phyloP scores from a whole-genome alignment of 169 alveolate genomes.

The Plasmodium chabaudi region DNA sequence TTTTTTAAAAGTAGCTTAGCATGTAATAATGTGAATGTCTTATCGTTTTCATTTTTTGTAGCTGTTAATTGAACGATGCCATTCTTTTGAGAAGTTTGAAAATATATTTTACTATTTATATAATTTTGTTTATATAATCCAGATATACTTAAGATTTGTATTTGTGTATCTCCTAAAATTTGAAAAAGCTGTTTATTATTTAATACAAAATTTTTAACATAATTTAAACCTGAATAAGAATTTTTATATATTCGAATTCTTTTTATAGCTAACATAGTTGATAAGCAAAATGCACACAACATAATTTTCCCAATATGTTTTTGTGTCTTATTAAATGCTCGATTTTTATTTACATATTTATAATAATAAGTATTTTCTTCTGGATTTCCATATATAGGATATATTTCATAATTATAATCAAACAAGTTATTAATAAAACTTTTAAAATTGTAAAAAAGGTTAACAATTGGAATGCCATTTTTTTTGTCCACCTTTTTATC shows the following conservation, averaged over 20 bases:
- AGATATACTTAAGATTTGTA: conserved; percentile 70
- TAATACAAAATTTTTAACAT: conserved; percentile 51
- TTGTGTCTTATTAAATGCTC: conserved; percentile 44
- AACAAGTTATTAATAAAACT: background rate
- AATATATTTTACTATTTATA: conserved; percentile 58
- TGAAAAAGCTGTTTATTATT: conserved; percentile 39
- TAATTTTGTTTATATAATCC: conserved; percentile 69
- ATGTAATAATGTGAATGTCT: conserved; percentile 11
- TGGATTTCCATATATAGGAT: conserved; percentile 52
- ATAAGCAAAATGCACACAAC: conserved; percentile 38
- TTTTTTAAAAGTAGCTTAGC: conserved; percentile 37
- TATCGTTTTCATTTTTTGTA: conserved; percentile 26
- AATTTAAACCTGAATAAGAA: conserved; percentile 63
- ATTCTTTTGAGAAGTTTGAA: conserved; percentile 39
- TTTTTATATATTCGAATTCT: conserved; percentile 56
- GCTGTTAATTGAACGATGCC: conserved; percentile 71
- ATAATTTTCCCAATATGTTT: conserved; percentile 14
- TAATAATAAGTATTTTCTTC: conserved; percentile 43
- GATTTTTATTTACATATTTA: conserved; percentile 56
- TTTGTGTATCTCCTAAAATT: conserved; percentile 36
- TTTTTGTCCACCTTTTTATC: background rate
- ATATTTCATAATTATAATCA: conserved; percentile 33
- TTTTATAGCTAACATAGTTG: conserved; percentile 42
- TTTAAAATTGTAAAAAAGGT: background rate
- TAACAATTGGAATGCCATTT: background rate